A percentile compares a stretch with the other conserved stretches of the same genome.
phyloP scores from a whole-genome alignment of 208 protist genomes.

The Leishmania aethiopica region DNA sequence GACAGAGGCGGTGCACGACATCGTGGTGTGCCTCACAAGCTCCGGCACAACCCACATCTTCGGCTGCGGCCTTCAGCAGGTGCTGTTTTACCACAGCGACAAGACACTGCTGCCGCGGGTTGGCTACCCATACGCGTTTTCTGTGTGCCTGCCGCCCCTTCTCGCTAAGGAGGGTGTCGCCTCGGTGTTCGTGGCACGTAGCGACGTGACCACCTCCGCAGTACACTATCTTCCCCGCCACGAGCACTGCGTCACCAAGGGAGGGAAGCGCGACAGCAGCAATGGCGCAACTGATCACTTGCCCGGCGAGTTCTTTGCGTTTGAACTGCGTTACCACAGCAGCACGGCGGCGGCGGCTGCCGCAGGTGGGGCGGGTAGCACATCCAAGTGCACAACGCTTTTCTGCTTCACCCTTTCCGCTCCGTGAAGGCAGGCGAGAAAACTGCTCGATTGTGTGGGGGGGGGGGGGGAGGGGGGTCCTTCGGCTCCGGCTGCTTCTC shows the following conservation, averaged over 20 bases:
- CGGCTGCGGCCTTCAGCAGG: slow-evolving; percentile 33
- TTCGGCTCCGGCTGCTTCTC: neutral
- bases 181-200: slow-evolving; percentile 26
- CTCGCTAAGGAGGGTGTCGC: slow-evolving; percentile 14
- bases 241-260: slow-evolving; percentile 1
- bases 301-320: slow-evolving; percentile 28
- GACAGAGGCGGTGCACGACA: slow-evolving; percentile 30
- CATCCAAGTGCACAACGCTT: slow-evolving; percentile 4
- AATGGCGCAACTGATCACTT: neutral
- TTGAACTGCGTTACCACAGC: slow-evolving; percentile 26
- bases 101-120: slow-evolving; percentile 35
- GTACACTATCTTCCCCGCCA: slow-evolving; percentile 25
- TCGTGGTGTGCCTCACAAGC: slow-evolving; percentile 49
- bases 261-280: neutral
- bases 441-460: neutral
- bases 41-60: slow-evolving; percentile 57
- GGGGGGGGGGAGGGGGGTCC: neutral
- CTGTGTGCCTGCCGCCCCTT: slow-evolving; percentile 26
- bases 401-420: slow-evolving; percentile 1
- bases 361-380: neutral
- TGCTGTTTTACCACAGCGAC: slow-evolving; percentile 37
- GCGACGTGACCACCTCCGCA: slow-evolving; percentile 20
- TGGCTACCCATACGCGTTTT: slow-evolving; percentile 36
- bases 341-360: neutral
- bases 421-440: neutral